Evolutionary conservation across 805 yeast genomes (phyloP), one percentile per base, ranked within the genome.

Genomic region (Metschnikowia koreensis): DNA sequence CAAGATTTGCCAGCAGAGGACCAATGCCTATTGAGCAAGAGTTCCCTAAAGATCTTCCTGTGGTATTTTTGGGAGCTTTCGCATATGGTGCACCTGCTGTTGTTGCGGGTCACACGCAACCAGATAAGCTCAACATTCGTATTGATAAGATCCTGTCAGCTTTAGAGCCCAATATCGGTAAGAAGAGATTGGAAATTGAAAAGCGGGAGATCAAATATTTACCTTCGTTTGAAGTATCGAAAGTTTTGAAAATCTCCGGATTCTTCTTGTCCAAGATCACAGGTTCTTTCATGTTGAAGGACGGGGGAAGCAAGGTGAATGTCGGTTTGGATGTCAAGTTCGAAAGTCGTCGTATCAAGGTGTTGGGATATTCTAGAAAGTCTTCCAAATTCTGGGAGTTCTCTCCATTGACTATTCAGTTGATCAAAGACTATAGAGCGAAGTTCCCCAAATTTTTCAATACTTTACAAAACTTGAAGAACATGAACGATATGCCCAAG

Each of bases 281-380:
- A 0, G 85, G 97, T 8, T 80, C 82, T 7, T 87, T 74, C 60
- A 69, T 86, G 73, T 75, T 92, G 53, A 78, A 75, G 31, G 82
- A 80, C 53, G 76, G 76, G 17, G 50, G 48, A 17, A 57, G 61
- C 7, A 80, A 73, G 56, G 78, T 79, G 56, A 87, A 92, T 63
- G 74, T 94, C 61, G 98, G 98, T 17, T 74, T 94, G 56, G 88
- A 86, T 51, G 75, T 94, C 66, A 92, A 92, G 69, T 87, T 85
- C 68, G 97, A 92, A 58, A 81, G 81, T 22, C 81, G 82, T 53
- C 82, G 90, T 59, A 80, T 81, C 61, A 93, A 93, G 68, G 98
- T 89, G 3, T 76, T 92, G 56, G 99, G 98, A 5, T 93, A 83
- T 71, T 83, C 97, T 1, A 80, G 84, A 53, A 83, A 84, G 62